These are phyloP conservation scores for Ormosia emarginata DNA, from an alignment of 306 rosid genomes.

Conservation along the genomic window DNA sequence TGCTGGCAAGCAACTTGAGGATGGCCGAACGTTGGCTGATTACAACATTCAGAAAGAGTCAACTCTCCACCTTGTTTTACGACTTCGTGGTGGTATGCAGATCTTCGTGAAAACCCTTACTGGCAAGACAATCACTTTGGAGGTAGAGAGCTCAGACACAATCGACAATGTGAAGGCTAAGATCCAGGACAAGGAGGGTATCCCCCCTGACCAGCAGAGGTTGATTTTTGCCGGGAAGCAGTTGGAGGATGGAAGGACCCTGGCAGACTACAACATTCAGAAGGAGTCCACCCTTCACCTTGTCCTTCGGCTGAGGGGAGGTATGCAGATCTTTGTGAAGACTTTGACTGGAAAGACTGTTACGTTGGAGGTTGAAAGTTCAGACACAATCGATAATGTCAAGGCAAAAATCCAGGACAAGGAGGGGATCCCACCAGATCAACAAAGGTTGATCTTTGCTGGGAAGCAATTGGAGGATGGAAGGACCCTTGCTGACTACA, in stretches of 20 bases:
- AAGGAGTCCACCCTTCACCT: conserved; percentile 28
- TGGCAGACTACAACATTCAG: conserved; percentile 24
- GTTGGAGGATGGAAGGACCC: conserved; percentile 17
- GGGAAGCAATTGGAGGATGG: conserved; percentile 23
- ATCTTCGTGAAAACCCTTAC: conserved; percentile 15
- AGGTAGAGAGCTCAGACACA: conserved; percentile 13
- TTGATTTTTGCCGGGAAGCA: conserved; percentile 21
- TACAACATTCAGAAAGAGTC: conserved; percentile 21
- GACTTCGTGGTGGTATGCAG: conserved; percentile 18
- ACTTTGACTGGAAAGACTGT: conserved; percentile 5
- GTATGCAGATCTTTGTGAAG: conserved; percentile 22
- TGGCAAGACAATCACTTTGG: not conserved
- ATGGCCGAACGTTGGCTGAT: not conserved
- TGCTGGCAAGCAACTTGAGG: conserved; percentile 23
- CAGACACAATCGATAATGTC: not conserved
- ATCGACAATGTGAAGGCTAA: not conserved
- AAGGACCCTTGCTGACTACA: conserved; percentile 17
- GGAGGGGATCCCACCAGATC: conserved; percentile 19
- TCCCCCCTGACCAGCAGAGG: conserved; percentile 17
- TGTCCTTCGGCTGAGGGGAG: not conserved
- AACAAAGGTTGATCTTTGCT: conserved; percentile 19
- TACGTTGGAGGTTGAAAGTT: conserved; percentile 2
- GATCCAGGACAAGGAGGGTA: conserved; percentile 22
- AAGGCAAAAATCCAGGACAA: conserved; percentile 15
- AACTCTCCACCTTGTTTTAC: conserved; percentile 16